Conservation (phyloP, 2,329 filamentous ascomycete genomes). For the Colletotrichum agaves region DNA sequence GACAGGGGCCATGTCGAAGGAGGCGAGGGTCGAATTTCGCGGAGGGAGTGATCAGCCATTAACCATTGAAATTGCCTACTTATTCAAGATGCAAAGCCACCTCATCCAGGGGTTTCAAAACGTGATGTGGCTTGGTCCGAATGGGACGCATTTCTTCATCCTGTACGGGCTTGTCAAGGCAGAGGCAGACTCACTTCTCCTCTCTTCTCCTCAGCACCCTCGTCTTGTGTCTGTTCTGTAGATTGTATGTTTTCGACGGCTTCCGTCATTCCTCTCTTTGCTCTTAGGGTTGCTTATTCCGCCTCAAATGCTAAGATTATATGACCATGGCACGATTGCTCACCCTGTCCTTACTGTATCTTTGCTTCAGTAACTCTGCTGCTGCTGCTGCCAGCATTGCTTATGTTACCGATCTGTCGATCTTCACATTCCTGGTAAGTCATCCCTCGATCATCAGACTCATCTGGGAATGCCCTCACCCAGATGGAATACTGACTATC, state of each 20-base stretch:
- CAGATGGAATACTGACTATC: background rate
- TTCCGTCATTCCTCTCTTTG: conserved; percentile 9
- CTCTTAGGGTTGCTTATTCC: background rate
- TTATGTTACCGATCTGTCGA: conserved; percentile 57
- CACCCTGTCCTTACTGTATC: background rate
- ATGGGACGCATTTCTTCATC: background rate
- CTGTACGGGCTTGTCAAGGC: background rate
- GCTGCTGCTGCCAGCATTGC: conserved; percentile 43
- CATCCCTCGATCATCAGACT: background rate
- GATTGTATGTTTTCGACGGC: background rate
- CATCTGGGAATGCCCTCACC: background rate
- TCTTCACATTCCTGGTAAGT: conserved; percentile 55
- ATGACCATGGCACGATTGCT: conserved; percentile 4
- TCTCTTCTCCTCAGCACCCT: conserved; percentile 10
- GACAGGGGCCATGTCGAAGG: conserved; percentile 18
- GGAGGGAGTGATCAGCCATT: conserved; percentile 16
- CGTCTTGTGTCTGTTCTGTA: background rate
- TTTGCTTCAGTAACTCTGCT: background rate
- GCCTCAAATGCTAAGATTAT: background rate
- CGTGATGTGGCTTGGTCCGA: conserved; percentile 14
- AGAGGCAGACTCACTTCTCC: background rate
- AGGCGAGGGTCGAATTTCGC: background rate
- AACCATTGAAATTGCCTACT: background rate
- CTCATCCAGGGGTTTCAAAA: background rate
- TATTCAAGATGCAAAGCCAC: background rate